Conservation (phyloP, 2,329 filamentous ascomycete genomes). For the Grosmannia huntii region DNA sequence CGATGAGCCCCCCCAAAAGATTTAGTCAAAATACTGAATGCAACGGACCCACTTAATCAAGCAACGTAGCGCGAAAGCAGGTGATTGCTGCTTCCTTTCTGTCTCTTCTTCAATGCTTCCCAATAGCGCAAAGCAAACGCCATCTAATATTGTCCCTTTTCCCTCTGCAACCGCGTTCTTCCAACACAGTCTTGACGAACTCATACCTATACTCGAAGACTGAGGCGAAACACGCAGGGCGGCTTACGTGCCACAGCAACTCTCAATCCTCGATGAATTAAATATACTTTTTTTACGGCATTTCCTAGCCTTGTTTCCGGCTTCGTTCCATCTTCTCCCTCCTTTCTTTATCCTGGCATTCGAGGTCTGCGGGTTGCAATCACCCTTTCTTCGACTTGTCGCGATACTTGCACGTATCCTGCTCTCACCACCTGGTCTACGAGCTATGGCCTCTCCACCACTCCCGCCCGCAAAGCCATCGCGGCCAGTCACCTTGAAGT, state of each 20-base stretch:
- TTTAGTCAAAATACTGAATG: background rate
- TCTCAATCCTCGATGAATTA: background rate
- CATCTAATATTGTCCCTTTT: background rate
- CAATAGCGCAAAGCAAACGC: background rate
- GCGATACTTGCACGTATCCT: background rate
- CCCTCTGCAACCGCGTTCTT: background rate
- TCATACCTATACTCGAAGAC: background rate
- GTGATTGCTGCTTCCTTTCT: background rate
- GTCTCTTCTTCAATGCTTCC: background rate
- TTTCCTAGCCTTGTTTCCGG: background rate
- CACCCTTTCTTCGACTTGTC: background rate
- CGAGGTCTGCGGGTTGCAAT: background rate
- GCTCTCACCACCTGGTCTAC: background rate
- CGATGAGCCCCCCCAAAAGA: background rate
- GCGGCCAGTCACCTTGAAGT: slow-evolving; percentile 11
- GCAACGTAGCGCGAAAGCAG: background rate
- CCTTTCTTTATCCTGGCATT: background rate
- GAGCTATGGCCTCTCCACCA: slow-evolving; percentile 10
- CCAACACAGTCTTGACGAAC: background rate
- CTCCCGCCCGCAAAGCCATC: slow-evolving; percentile 5
- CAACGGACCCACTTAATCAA: background rate
- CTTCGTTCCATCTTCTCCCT: background rate
- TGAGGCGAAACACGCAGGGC: background rate
- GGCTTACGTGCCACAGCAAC: background rate
- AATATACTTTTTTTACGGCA: background rate